Base-by-base conservation (phyloP, 805 yeast species). In the Teunomyces funiuensis region DNA sequence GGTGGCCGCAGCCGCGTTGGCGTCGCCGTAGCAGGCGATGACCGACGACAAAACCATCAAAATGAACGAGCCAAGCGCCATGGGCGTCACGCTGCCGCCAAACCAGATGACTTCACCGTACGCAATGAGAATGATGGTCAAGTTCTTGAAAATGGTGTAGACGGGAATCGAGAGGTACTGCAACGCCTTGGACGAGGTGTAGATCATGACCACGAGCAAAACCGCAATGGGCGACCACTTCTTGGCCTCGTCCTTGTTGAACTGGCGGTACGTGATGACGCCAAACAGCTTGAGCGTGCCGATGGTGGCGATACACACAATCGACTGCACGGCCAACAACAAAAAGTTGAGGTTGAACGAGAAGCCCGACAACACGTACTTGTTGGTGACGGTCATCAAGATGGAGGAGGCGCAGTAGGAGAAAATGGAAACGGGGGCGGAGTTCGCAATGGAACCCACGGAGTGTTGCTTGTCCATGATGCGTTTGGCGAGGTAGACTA, bases 91-190 rank as follows among this genome's bases (percentile, higher is more conserved):
- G 47, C 74, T 69, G 50, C 97, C 97, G 47, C 97, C 96, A 58
- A 91, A 93, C 95, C 97, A 91, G 47, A 93, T 55, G 26, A 91
- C 97, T 71, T 93, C 99, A 73, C 98, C 98, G 64, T 93, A 93
- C 26, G 99, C 98, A 64, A 93, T 93, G 61, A 93, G 73, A 52
- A 93, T 91, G 61, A 93, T 93, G 47, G 99, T 91, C 67, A 93
- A 80, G 71, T 93, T 93, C 78, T 93, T 93, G 84, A 93, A 93
- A 55, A 93, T 91, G 51, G 99, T 93, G 77, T 89, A 93, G 44
- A 93, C 96, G 40, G 99, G 99, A 45, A 93, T 90, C 39, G 91
- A 74, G 60, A 93, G 80, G 70, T 69, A 88, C 69, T 88, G 95
- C 58, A 93, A 75, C 42, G 98, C 97, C 76, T 90, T 93, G 43